Percentiles rank a stretch among this genome's conserved stretches.
phyloP scores from a whole-genome alignment of 148 eudicot species.

The Rhododendron ovatum region DNA sequence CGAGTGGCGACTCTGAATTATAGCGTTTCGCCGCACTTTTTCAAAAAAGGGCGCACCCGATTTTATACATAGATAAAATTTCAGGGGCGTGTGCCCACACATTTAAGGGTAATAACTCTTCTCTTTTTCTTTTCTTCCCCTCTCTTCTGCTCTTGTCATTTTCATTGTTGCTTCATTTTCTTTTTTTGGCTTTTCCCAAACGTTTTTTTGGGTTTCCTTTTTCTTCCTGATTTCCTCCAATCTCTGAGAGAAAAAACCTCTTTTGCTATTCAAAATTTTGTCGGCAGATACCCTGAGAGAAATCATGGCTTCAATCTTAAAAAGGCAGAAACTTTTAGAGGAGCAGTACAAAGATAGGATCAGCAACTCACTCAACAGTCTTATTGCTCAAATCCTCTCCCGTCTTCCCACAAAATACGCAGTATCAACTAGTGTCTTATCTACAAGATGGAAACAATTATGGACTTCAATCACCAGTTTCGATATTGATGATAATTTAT shows the following conservation, averaged over 20 bases:
- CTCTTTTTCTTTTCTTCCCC: not conserved
- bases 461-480: not conserved
- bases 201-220: not conserved
- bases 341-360: not conserved
- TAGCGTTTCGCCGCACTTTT: too few relatives aligned
- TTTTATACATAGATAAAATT: too few relatives aligned
- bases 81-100: too few relatives aligned
- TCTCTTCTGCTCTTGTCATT: not conserved
- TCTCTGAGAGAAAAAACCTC: not conserved
- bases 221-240: not conserved
- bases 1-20: too few relatives aligned
- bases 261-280: not conserved
- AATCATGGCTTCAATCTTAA: conserved; percentile 5
- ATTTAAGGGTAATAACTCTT: not conserved
- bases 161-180: not conserved
- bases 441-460: not conserved
- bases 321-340: not conserved
- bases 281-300: not conserved
- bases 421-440: not conserved
- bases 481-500: too few relatives aligned
- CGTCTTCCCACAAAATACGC: not conserved
- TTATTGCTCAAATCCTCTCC: not conserved
- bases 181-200: not conserved
- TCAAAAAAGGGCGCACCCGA: too few relatives aligned
- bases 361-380: not conserved